Evolutionary conservation across 83 land plant species (phyloP), one percentile per base, ranked within the genome.

Genomic region (Isoetes engelmannii): DNA sequence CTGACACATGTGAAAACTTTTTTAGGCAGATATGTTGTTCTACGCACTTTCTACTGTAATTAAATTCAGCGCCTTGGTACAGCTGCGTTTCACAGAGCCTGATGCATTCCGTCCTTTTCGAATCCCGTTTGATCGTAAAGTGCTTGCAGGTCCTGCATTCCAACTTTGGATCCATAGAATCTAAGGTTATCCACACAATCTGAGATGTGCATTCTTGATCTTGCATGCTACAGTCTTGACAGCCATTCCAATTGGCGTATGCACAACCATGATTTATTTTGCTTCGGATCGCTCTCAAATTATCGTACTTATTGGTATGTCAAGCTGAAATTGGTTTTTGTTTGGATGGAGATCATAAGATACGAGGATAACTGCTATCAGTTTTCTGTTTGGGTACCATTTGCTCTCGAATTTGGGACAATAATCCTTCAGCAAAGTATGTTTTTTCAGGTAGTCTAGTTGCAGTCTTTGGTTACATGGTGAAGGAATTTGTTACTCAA

Each of bases 11-110:
- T 28, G 37, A 2, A 28, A 28, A 28, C 0, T 2, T 28, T 60
- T 59, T 7, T 55, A 78, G 81, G 81, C 77, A 45, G 73, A 73
- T 48, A 78, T 78, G 77, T 17, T 78, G 13, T 78, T 73, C 17
- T 78, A 78, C 69, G 81, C 77, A 18, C 64, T 78, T 7, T 78
- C 81, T 46, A 78, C 81, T 0, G 37, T 78, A 28, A 55, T 78
- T 13, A 78, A 78, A 67, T 73, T 78, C n/a, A 13, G 72, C 47
- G 71, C 81, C 7, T 47, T 78, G n/a, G 50, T 78, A 43, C 77
- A 78, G 73, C 57, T 78, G 50, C 77, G 81, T 5, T 78, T 57
- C 50, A 78, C 81, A 5, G 81, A 78, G 64, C 81, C 81, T 9
- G 72, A 78, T 63, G 81, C 71, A 20, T 73, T 78, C 19, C 71